phyloP scores from a whole-genome alignment of 2,329 filamentous ascomycete genomes.

The Penicillium nordicum region DNA sequence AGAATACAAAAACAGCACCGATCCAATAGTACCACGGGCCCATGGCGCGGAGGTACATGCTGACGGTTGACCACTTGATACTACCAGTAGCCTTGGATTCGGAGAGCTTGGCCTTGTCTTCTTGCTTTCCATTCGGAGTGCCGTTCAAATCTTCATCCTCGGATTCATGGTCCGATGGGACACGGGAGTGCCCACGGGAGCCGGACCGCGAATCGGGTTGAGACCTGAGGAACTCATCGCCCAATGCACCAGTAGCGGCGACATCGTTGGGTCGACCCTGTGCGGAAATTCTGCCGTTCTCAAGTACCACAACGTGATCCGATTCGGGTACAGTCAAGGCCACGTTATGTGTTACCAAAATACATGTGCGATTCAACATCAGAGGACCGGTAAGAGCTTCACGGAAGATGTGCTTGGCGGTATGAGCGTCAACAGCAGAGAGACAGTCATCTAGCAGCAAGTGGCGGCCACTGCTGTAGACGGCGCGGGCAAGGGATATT shows the following conservation, averaged over 20 bases:
- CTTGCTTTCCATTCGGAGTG: constrained; percentile 44
- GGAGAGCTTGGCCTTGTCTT: constrained; percentile 51
- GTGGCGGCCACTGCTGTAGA: constrained; percentile 94
- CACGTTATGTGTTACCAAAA: constrained; percentile 93
- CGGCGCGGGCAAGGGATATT: constrained; percentile 89
- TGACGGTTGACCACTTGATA: constrained; percentile 82
- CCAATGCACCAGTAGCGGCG: constrained; percentile 81
- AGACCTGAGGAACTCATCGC: constrained; percentile 78
- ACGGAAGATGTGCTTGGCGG: constrained; percentile 95
- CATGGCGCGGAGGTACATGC: constrained; percentile 84
- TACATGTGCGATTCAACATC: constrained; percentile 85
- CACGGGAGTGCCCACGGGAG: constrained; percentile 73
- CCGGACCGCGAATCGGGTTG: constrained; percentile 64
- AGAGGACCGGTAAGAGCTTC: constrained; percentile 85
- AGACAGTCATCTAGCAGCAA: constrained; percentile 91
- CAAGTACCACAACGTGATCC: constrained; percentile 76
- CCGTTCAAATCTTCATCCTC: constrained; percentile 47
- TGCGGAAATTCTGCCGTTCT: constrained; percentile 74
- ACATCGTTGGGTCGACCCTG: constrained; percentile 77
- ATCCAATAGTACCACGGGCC: constrained; percentile 97
- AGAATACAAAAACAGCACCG: constrained; percentile 70
- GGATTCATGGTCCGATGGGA: constrained; percentile 68
- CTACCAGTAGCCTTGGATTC: constrained; percentile 82
- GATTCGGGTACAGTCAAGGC: constrained; percentile 79
- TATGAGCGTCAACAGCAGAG: constrained; percentile 95